Evolutionary conservation across 768 basidiomycete species (phyloP), one percentile per base, ranked within the genome.

Genomic region (Tricholoma terreum): DNA sequence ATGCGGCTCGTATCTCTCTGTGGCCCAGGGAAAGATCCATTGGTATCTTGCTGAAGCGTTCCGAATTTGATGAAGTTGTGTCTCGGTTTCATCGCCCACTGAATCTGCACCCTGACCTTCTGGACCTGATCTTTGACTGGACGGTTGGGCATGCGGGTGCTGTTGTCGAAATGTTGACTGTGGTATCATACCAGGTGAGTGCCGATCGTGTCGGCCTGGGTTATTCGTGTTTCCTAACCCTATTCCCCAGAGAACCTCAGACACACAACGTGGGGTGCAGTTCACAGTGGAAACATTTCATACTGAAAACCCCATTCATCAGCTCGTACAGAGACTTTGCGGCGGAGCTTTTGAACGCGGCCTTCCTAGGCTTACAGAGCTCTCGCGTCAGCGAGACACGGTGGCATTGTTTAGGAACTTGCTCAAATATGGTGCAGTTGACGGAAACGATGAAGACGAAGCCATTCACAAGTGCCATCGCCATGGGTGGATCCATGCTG

Each of bases 91-190:
- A 52, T 24, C 14, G 43, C 19, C 4, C 40, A n/a, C 2, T 38
- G n/a, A 15, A 52, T 35, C 6, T 58, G n/a, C 27, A 58, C 46
- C 17, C n/a, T 31, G 30, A 46, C 52, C 53, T 61, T 19, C 45
- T 9, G 21, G 21, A 58, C 11, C 33, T 38, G 24, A 45, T 61
- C n/a, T 61, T 61, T 60, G 34, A 49, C 10, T 56, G 46, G 53
- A 59, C 60, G 30, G 46, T 53, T 27, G 60, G 60, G 38, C 60
- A 61, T 58, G 58, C 34, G 19, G 60, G 60, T 56, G 60, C 60
- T 33, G 49, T 61, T 46, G 46, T 33, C 21, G 53, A 59, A 45
- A 34, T 61, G 33, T 55, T 61, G 38, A 2, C 27, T 31, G 34
- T 27, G 38, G 36, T 61, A 42, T 55, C 49, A 11, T 33, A 50